phyloP scores from a whole-genome alignment of 1,139 yeast genomes.

The Saccharomyces pastorianus region DNA sequence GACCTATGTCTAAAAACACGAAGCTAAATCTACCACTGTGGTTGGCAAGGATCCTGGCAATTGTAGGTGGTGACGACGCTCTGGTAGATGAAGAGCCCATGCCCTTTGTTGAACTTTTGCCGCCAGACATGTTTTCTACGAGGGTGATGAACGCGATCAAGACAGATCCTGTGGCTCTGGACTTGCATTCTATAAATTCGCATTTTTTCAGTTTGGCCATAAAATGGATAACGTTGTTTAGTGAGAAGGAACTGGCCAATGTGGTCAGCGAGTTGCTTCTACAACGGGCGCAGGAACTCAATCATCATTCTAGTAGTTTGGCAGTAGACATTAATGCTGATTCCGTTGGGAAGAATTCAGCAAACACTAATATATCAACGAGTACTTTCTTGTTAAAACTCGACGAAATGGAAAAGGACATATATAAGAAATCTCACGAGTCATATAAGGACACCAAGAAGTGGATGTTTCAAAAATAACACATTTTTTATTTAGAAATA shows the following conservation, averaged over 20 bases:
- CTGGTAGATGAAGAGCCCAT: conserved; percentile 33
- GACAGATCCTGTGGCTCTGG: conserved; percentile 60
- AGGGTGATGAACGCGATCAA: conserved; percentile 75
- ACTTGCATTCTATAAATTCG: conserved; percentile 57
- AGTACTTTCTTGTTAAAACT: conserved; percentile 46
- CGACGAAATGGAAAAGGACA: conserved; percentile 64
- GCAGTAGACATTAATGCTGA: conserved; percentile 24
- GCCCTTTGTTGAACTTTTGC: conserved; percentile 57
- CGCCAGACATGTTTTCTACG: conserved; percentile 57
- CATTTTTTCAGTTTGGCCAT: conserved; percentile 62
- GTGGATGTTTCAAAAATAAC: conserved; percentile 40
- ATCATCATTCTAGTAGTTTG: conserved; percentile 50
- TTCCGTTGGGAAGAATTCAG: conserved; percentile 4
- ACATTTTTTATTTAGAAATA: background rate
- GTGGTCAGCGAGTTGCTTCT: conserved; percentile 48
- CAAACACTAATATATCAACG: conserved; percentile 5
- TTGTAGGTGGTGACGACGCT: conserved; percentile 34
- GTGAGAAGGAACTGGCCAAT: conserved; percentile 53
- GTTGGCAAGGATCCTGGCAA: conserved; percentile 76
- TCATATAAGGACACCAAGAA: conserved; percentile 54
- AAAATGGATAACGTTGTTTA: conserved; percentile 66
- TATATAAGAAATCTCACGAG: conserved; percentile 54
- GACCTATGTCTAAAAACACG: conserved; percentile 47
- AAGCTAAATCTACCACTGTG: conserved; percentile 79
- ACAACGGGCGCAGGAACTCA: conserved; percentile 60